These are phyloP conservation scores for Myriosclerotinia duriaeana DNA, from an alignment of 2,329 filamentous ascomycete species.

Conservation along the genomic window DNA sequence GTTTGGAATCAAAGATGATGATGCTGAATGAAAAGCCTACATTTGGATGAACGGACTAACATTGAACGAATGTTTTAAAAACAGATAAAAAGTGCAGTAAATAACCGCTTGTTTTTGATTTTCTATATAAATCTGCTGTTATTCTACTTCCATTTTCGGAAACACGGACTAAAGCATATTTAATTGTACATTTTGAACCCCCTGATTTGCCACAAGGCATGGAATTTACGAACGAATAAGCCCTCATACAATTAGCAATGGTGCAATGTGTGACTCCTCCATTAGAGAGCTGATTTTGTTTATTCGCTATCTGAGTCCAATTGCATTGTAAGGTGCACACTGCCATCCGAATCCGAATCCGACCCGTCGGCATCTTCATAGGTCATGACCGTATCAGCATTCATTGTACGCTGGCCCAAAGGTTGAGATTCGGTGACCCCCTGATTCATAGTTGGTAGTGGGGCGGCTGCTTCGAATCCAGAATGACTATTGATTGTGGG, in stretches of 20 bases:
- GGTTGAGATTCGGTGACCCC: not conserved
- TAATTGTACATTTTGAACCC: not conserved
- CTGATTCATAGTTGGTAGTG: not conserved
- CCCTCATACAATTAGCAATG: not conserved
- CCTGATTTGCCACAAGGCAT: not conserved
- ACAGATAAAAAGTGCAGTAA: not conserved
- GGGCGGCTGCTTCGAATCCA: not conserved
- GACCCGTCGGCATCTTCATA: constrained; percentile 10
- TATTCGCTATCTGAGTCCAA: constrained; percentile 20
- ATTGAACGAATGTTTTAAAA: not conserved
- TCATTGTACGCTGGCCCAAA: not conserved
- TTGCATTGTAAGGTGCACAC: constrained; percentile 24
- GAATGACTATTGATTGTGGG: not conserved
- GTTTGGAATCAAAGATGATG: too few species aligned
- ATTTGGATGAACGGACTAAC: too few species aligned
- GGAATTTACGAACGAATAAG: not conserved
- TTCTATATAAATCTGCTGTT: not conserved
- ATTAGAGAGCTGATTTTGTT: not conserved
- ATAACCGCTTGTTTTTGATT: not conserved
- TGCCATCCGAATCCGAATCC: constrained; percentile 18
- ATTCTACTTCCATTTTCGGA: not conserved
- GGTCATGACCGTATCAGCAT: constrained; percentile 13
- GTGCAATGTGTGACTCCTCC: not conserved
- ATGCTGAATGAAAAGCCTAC: too few species aligned
- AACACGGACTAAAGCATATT: not conserved